Evolutionary conservation across 768 basidiomycete genomes (phyloP).

Genomic region (Galerina marginata): DNA sequence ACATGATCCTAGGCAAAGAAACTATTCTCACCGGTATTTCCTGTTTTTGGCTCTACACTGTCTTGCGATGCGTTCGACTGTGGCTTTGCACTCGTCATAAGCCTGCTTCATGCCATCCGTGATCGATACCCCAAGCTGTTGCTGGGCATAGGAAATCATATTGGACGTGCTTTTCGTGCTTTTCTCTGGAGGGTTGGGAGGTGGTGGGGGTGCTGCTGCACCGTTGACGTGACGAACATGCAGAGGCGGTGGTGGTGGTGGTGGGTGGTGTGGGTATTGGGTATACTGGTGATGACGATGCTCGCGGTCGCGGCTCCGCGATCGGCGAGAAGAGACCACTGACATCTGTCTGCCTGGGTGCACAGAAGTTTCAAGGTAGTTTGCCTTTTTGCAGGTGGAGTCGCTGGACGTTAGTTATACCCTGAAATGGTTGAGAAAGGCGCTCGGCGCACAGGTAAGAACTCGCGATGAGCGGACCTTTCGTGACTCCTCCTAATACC

Average conservation of each 20-base stretch:
- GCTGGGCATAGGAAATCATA: conserved; percentile 23
- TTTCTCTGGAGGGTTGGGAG: neutral
- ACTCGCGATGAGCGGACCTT: no score
- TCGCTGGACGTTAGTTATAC: no score
- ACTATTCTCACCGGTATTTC: conserved; percentile 49
- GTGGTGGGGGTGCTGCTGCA: neutral
- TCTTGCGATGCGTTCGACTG: conserved; percentile 48
- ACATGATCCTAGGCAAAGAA: neutral
- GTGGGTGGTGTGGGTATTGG: neutral
- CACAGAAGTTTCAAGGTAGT: no score
- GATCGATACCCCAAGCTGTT: conserved; percentile 29
- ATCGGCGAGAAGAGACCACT: conserved; percentile 14
- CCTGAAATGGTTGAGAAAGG: no score
- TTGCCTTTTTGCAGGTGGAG: no score
- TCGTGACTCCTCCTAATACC: no score
- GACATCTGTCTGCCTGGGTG: conserved; percentile 4
- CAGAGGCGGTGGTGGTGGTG: neutral
- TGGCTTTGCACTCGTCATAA: conserved; percentile 47
- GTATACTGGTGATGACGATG: conserved; percentile 6
- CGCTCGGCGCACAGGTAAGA: no score
- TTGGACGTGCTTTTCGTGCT: conserved; percentile 11
- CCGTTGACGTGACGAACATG: neutral
- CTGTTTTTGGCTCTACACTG: conserved; percentile 54
- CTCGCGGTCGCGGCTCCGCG: conserved; percentile 10
- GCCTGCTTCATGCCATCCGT: conserved; percentile 52